Percentiles rank a stretch among this genome's conserved stretches.
Conservation (phyloP, 2,329 filamentous ascomycete species). For the Podosphaera leucotricha region DNA sequence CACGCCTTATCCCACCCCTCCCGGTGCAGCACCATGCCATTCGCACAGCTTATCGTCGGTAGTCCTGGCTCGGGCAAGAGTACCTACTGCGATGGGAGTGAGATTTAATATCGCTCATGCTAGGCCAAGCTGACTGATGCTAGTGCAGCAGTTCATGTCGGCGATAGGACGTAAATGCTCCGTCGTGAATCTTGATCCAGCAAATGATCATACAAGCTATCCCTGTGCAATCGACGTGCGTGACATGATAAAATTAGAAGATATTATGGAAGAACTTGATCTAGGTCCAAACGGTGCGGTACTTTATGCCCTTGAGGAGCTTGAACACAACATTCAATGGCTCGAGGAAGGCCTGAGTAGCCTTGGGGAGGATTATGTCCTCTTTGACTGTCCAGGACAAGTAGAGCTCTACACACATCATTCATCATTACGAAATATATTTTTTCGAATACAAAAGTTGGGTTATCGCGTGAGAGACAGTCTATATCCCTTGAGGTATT, state of each 20-base stretch:
- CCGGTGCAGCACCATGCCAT: conserved; percentile 14
- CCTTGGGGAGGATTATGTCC: conserved; percentile 69
- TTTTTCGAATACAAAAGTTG: conserved; percentile 71
- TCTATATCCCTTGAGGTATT: conserved; percentile 4
- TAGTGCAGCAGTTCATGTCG: conserved; percentile 89
- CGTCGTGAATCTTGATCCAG: conserved; percentile 88
- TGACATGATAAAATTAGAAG: conserved; percentile 68
- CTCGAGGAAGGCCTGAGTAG: conserved; percentile 57
- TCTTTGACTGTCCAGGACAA: conserved; percentile 93
- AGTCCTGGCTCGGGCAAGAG: conserved; percentile 90
- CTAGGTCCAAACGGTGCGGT: conserved; percentile 84
- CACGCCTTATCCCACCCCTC: no score
- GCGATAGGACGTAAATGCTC: conserved; percentile 90
- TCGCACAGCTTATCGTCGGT: conserved; percentile 50
- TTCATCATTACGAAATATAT: conserved; percentile 71
- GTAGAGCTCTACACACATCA: conserved; percentile 96
- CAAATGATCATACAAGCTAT: conserved; percentile 82
- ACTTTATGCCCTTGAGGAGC: conserved; percentile 79
- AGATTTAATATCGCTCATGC: conserved; percentile 13
- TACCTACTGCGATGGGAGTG: conserved; percentile 90
- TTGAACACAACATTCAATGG: conserved; percentile 89
- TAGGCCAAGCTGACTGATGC: conserved; percentile 2
- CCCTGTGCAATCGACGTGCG: conserved; percentile 78
- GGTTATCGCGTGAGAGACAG: conserved; percentile 55
- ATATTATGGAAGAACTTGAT: conserved; percentile 79